Evolutionary conservation across 768 basidiomycete species (phyloP), one percentile per base, ranked within the genome.

Genomic region (Kwoniella shandongensis): DNA sequence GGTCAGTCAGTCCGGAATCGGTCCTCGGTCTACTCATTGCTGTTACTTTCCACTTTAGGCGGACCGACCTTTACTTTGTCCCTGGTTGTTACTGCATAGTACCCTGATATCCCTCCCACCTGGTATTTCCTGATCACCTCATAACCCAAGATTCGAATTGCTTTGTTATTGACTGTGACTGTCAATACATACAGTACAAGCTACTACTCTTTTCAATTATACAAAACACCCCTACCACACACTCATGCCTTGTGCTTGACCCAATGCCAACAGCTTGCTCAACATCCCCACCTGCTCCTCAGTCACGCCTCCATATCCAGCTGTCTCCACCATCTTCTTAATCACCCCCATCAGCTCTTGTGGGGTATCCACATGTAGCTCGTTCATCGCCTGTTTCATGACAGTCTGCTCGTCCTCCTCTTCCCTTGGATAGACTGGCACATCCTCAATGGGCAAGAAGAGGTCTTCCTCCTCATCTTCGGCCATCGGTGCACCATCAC

Each of bases 391-490:
- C 17, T 50, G 49, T 41, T 64, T 54, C 49, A 59, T 60, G 23
- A 61, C 48, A 10, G 55, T 26, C 18, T 61, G 30, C 38, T 61
- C 46, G 45, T 54, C 48, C 42, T 65, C 48, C 38, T 60, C 47
- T 20, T 45, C 50, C 11, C 41, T 35, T 3, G 50, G 51, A 22
- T 60, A 60, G 3, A 66, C 50, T 1, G 64, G 60, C 27, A 66
- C 64, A 59, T 66, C 64, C 22, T 57, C 60, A 44, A 66, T 66
- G 10, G 64, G 64, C 26, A 62, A 44, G 40, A 66, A 66, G 2
- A 66, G 49, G 53, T 66, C 60, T 39, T 66, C 64, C 26, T 66
- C 63, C 17, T 58, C 64, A 22, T 50, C 60, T 32, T 66, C 63
- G 18, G 45, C 54, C 40, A 22, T 54, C n/a, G 45, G 27, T 25